Base-by-base conservation (phyloP, 345 rosid genomes). In the Citrus glauca region DNA sequence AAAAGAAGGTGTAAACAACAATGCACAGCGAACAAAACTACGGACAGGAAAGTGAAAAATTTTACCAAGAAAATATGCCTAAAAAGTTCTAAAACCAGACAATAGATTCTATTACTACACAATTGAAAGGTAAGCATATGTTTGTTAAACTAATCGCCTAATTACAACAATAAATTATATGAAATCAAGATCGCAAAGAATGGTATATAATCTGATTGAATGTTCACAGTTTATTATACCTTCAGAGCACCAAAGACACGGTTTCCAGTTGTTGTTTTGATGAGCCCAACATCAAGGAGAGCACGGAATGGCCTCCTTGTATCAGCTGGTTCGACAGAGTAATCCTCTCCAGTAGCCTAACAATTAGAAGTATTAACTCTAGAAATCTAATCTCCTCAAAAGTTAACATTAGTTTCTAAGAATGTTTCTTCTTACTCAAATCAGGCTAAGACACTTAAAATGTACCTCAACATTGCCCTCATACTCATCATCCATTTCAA, bases 291-390 rank as follows among this genome's bases (percentile, higher is more conserved):
- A 86, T 92, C 97, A 80, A 92, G 97, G 59, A 92, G 93, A 83
- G 94, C 93, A 77, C 91, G 94, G 86, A 90, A 92, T 24, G 97
- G 97, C 89, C 94, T 88, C 81, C 94, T 87, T 77, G 64, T 85
- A 6, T 85, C 94, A 59, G 87, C 78, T 38, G 93, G 97, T 66
- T 94, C 98, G n/a, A 94, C 94, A 10, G 94, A 92, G 79, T 48
- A 94, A 77, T 94, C 97, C 84, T 92, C 98, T 4, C 98, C 98
- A 48, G 91, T 87, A 27, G 95, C 98, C 98, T 92, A 78, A 73
- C 8, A 11, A 77, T 76, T 13, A 62, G 8, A 60, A 70, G 28
- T 25, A 48, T 4, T 4, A 40, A 42, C 63, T 61, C 53, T 30
- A 68, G 66, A 37, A 66, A n/a, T 10, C 19, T 27, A 72, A 50